Evolutionary conservation across 1,284 basidiomycete species (phyloP), one percentile per base, ranked within the genome.

Genomic region (Ganoderma meredithae): DNA sequence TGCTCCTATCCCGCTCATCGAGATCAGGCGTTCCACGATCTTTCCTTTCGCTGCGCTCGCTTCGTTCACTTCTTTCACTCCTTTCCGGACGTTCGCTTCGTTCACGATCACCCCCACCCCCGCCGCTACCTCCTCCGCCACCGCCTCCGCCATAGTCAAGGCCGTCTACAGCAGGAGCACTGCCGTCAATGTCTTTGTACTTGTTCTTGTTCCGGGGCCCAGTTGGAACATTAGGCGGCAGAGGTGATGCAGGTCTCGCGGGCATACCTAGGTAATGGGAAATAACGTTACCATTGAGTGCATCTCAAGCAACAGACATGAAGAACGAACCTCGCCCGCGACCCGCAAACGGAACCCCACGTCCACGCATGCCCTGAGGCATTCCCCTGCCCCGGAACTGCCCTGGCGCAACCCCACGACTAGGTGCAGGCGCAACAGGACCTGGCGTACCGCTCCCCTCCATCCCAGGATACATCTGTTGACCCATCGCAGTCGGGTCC

Each of bases 131-230:
- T 49, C 71, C 39, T n/a, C 67, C 72, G 67, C 80, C 76, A 67
- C 80, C 76, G 68, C 82, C 86, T 7, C 91, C 92, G 7, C 92
- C 92, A 73, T 95, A 95, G 76, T 95, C 94, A 75, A 95, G 79
- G n/a, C 93, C 93, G 73, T 94, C 92, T 9, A 92, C 90, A 49
- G 91, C 91, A 67, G 90, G 89, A 1, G 90, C 90, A 75, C 92
- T 93, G 15, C 87, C 88, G 75, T 94, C 92, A 44, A 93, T 86
- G 78, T 95, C 93, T 80, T 94, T 95, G 82, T 95, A 95, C 77
- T 93, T 93, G 77, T 93, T 94, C 77, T 92, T 90, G 77, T 94
- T 95, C 56, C 93, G 85, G 12, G 93, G 93, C 1, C 94, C 94
- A 0, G 93, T 95, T 0, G 93, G 93, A 27, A 95, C 93, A 71